A percentile compares a stretch with the other conserved stretches of the same genome.
phyloP scores from a whole-genome alignment of 371 early-diverging fungal species.

The Mortierella sp. region DNA sequence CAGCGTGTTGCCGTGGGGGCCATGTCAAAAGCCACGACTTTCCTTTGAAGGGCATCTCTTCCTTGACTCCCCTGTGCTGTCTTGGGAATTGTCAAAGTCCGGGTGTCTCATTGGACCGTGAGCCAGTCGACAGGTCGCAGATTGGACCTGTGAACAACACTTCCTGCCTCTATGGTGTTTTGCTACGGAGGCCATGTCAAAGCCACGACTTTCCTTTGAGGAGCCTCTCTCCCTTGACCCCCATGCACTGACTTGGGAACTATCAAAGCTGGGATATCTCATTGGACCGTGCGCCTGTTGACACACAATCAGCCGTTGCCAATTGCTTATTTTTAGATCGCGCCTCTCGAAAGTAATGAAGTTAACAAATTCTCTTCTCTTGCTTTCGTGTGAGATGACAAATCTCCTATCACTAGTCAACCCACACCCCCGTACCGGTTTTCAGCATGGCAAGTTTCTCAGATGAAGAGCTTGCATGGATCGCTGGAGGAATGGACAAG shows the following conservation, averaged over 20 bases:
- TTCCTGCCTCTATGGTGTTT: no score
- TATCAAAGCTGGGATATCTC: no score
- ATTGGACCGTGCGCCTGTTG: slow-evolving; percentile 32
- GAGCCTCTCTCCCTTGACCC: no score
- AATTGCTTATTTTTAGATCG: no score
- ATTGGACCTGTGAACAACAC: no score
- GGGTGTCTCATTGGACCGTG: slow-evolving; percentile 19
- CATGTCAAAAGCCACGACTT: slow-evolving; percentile 24
- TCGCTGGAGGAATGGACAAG: slow-evolving; percentile 6
- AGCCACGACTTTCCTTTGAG: no score
- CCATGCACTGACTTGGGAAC: no score
- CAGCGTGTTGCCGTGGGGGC: slow-evolving; percentile 13
- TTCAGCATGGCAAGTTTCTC: slow-evolving; percentile 3
- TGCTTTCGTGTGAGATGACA: neutral
- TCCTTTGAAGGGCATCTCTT: slow-evolving; percentile 20
- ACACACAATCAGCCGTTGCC: slow-evolving; percentile 22
- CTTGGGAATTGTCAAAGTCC: slow-evolving; percentile 23
- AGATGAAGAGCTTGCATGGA: no score
- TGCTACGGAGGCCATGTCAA: no score
- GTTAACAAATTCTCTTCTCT: neutral
- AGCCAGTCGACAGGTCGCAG: no score
- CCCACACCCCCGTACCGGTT: no score
- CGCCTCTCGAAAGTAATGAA: neutral
- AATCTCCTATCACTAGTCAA: no score
- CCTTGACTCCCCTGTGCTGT: slow-evolving; percentile 19